These are phyloP conservation scores for Phoma sp. DNA, from an alignment of 2,329 filamentous ascomycete genomes.

Conservation along the genomic window DNA sequence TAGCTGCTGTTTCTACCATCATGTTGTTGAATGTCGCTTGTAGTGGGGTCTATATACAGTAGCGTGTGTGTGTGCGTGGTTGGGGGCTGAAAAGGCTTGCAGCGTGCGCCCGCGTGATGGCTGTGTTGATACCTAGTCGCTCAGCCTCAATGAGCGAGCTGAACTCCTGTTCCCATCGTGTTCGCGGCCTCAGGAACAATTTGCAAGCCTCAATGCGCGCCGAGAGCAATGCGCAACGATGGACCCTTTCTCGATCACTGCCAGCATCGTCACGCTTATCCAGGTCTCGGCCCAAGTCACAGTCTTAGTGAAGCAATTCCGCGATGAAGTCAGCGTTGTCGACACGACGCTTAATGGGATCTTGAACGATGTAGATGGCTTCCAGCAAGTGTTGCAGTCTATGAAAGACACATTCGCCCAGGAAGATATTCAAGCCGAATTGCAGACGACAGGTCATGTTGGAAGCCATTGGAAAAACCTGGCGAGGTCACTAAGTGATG, in stretches of 20 bases:
- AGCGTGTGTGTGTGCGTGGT: background rate
- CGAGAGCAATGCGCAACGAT: conserved; percentile 14
- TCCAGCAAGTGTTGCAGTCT: conserved; percentile 29
- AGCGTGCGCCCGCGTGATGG: conserved; percentile 13
- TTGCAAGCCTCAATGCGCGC: background rate
- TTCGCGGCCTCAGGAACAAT: background rate
- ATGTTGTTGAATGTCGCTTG: background rate
- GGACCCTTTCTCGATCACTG: conserved; percentile 31
- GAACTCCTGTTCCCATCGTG: conserved; percentile 6
- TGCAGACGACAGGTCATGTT: conserved; percentile 29
- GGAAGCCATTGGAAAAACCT: conserved; percentile 35
- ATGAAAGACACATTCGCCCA: conserved; percentile 35
- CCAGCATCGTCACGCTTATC: conserved; percentile 26
- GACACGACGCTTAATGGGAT: conserved; percentile 31
- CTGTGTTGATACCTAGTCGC: conserved; percentile 12
- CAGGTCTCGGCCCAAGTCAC: conserved; percentile 26
- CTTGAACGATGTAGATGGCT: conserved; percentile 28
- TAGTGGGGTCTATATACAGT: background rate
- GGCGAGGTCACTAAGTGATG: conserved; percentile 29
- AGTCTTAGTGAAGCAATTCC: conserved; percentile 27
- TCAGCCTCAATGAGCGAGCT: conserved; percentile 15
- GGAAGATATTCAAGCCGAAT: conserved; percentile 22
- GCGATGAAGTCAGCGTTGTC: conserved; percentile 28
- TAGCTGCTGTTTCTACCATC: background rate
- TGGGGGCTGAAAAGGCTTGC: conserved; percentile 10